Evolutionary conservation across 2,329 filamentous ascomycete species (phyloP).

Genomic region (Niveomyces coronatus): DNA sequence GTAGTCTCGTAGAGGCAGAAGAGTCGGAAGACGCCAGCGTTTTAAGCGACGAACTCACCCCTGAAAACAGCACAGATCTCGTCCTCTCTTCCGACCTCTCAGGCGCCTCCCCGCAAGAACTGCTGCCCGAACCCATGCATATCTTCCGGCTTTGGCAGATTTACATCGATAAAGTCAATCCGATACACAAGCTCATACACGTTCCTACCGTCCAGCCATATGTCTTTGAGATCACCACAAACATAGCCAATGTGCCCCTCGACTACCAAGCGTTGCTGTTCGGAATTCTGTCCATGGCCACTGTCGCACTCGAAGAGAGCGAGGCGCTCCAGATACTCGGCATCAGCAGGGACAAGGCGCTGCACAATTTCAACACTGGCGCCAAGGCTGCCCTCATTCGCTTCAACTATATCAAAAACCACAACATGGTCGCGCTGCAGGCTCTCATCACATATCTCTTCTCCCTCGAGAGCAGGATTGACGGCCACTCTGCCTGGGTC

Average conservation of each 20-base stretch:
- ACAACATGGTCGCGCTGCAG: slow-evolving; percentile 49
- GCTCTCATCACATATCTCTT: slow-evolving; percentile 49
- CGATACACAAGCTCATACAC: slow-evolving; percentile 62
- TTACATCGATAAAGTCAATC: slow-evolving; percentile 65
- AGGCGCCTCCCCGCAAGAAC: slow-evolving; percentile 30
- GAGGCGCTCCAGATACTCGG: slow-evolving; percentile 47
- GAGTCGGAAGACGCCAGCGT: slow-evolving; percentile 37
- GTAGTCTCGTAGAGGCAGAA: slow-evolving; percentile 43
- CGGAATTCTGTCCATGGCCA: slow-evolving; percentile 53
- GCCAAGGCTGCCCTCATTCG: slow-evolving; percentile 39
- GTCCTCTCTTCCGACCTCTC: slow-evolving; percentile 33
- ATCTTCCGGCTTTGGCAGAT: slow-evolving; percentile 65
- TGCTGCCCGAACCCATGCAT: slow-evolving; percentile 56
- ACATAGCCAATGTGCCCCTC: slow-evolving; percentile 43
- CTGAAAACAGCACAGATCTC: slow-evolving; percentile 42
- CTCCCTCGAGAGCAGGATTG: slow-evolving; percentile 47
- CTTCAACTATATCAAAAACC: slow-evolving; percentile 47
- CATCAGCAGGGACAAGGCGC: slow-evolving; percentile 36
- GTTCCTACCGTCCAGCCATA: slow-evolving; percentile 57
- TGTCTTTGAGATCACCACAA: slow-evolving; percentile 51
- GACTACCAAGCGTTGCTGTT: slow-evolving; percentile 53
- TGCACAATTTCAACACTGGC: slow-evolving; percentile 41
- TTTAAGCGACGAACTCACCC: slow-evolving; percentile 37
- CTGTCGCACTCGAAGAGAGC: slow-evolving; percentile 41
- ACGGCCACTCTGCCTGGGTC: slow-evolving; percentile 50